Conservation (phyloP, 2,329 filamentous ascomycete genomes). For the Colletotrichum sp. region DNA sequence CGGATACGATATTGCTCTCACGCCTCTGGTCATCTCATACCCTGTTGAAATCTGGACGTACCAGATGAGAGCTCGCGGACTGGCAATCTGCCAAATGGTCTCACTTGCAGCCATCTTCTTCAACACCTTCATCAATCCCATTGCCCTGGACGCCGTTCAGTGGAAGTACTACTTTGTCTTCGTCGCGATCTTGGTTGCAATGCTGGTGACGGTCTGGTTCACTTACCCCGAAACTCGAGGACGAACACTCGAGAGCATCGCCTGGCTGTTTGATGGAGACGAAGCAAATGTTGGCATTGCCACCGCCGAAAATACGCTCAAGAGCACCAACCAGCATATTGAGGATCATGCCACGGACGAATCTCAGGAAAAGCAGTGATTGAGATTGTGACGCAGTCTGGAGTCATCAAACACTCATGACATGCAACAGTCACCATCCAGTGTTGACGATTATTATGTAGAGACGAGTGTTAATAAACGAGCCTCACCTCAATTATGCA, state of each 20-base stretch:
- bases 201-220: conserved; percentile 11
- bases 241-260: conserved; percentile 17
- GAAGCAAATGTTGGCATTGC: not conserved
- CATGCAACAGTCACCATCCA: not conserved
- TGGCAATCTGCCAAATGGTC: not conserved
- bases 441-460: not conserved
- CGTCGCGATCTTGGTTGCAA: conserved; percentile 52
- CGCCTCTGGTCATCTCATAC: conserved; percentile 33
- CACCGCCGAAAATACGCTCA: not conserved
- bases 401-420: not conserved
- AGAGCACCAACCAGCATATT: not conserved
- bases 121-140: conserved; percentile 48
- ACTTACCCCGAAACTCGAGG: conserved; percentile 20
- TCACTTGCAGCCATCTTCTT: conserved; percentile 36
- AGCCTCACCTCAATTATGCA: not conserved
- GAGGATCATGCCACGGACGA: not conserved
- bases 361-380: not conserved
- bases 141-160: conserved; percentile 39
- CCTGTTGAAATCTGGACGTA: conserved; percentile 30
- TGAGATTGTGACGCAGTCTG: too few species aligned
- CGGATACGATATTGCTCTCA: conserved; percentile 39
- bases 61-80: conserved; percentile 18
- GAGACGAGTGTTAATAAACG: not conserved
- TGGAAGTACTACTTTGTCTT: conserved; percentile 50
- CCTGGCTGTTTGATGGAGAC: conserved; percentile 2